These are phyloP conservation scores for Cladophialophora carrionii DNA, from an alignment of 2,329 filamentous ascomycete species.

Conservation along the genomic window DNA sequence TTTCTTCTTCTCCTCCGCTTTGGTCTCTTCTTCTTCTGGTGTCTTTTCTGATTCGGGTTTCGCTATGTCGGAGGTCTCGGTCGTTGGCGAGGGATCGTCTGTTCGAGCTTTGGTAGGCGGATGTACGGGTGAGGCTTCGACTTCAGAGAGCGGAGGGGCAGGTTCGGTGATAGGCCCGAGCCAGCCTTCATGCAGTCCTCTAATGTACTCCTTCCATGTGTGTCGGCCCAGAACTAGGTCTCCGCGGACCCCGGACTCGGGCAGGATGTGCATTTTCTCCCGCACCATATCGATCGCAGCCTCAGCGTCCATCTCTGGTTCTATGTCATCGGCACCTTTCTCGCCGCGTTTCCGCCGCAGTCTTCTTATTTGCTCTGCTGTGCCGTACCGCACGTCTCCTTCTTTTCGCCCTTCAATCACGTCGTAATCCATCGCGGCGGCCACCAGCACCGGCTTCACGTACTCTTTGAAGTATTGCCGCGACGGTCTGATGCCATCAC, in stretches of 20 bases:
- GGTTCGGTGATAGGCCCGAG: slow-evolving; percentile 77
- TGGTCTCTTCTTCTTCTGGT: slow-evolving; percentile 51
- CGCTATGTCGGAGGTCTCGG: slow-evolving; percentile 35
- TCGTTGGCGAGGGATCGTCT: slow-evolving; percentile 38
- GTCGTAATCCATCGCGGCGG: slow-evolving; percentile 92
- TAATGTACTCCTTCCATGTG: slow-evolving; percentile 96
- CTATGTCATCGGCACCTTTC: slow-evolving; percentile 49
- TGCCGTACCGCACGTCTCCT: slow-evolving; percentile 85
- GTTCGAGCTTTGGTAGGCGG: slow-evolving; percentile 40
- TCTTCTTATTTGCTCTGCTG: slow-evolving; percentile 81
- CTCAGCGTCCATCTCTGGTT: slow-evolving; percentile 59
- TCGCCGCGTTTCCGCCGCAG: slow-evolving; percentile 64
- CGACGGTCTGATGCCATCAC: slow-evolving; percentile 79
- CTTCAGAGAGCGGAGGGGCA: slow-evolving; percentile 24
- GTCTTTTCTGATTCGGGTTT: slow-evolving; percentile 51
- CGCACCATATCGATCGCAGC: slow-evolving; percentile 66
- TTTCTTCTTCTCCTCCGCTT: slow-evolving; percentile 54
- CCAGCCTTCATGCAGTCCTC: slow-evolving; percentile 95
- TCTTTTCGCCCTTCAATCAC: slow-evolving; percentile 89
- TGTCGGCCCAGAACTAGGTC: slow-evolving; percentile 89
- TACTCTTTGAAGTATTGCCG: slow-evolving; percentile 96
- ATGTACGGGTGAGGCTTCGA: slow-evolving; percentile 38
- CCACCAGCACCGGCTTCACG: slow-evolving; percentile 87
- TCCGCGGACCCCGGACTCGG: slow-evolving; percentile 74
- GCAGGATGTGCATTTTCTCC: slow-evolving; percentile 66